Percentiles rank a stretch among this genome's conserved stretches.
Evolutionary conservation across 352 stramenopile species (phyloP).

Genomic region (Phytophthora brassicae): DNA sequence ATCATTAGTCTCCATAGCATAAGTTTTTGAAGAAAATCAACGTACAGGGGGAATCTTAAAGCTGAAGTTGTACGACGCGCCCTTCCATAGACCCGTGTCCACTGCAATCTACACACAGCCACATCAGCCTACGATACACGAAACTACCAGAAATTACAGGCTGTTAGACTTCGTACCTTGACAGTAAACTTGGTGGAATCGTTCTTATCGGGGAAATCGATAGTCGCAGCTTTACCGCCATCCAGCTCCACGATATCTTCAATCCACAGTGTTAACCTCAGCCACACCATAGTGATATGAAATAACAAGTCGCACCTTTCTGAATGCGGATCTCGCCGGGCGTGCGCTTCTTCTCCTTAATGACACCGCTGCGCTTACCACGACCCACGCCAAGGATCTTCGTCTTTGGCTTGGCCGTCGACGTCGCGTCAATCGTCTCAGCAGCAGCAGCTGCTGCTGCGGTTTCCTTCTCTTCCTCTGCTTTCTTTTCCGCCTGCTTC

Average conservation of each 20-base stretch:
- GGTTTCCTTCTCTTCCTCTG: conserved; percentile 60
- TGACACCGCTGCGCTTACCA: conserved; percentile 61
- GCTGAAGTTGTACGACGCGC: conserved; percentile 96
- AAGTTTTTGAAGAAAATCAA: not conserved
- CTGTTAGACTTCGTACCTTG: conserved; percentile 45
- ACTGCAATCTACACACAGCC: conserved; percentile 75
- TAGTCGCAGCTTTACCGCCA: conserved; percentile 94
- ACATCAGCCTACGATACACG: not conserved
- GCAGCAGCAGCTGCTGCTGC: conserved; percentile 26
- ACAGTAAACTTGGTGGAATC: conserved; percentile 94
- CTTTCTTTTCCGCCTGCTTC: conserved; percentile 87
- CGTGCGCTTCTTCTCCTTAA: conserved; percentile 92
- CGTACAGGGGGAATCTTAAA: conserved; percentile 96
- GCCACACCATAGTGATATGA: no score
- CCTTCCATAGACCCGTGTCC: conserved; percentile 97
- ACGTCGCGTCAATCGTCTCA: conserved; percentile 18
- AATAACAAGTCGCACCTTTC: conserved; percentile 81
- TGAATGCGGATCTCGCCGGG: conserved; percentile 98
- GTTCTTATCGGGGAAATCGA: conserved; percentile 97
- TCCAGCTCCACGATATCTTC: conserved; percentile 98
- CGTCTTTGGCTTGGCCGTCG: conserved; percentile 62
- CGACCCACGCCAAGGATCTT: conserved; percentile 85
- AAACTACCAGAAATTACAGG: not conserved
- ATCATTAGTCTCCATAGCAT: not conserved
- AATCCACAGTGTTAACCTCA: not conserved